Evolutionary conservation across 2,329 filamentous ascomycete species (phyloP), one percentile per base, ranked within the genome.

Genomic region (Fusarium mexicanum): DNA sequence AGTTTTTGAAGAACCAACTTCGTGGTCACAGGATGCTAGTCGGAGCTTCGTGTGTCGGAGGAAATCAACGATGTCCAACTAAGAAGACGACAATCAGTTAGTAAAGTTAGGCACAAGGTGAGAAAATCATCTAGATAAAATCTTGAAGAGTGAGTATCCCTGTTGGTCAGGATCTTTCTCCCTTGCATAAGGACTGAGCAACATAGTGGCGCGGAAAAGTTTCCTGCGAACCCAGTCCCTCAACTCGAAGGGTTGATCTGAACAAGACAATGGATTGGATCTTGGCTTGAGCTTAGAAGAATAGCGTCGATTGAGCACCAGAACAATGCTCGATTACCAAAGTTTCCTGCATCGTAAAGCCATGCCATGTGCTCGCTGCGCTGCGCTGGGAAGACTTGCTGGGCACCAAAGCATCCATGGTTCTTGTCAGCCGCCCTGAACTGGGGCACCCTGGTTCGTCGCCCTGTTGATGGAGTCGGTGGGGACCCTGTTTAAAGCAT

Each of bases 401-500:
- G 62, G 71, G 71, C 71, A 71, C 67, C 71, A 61, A 73, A 73
- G 46, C 67, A 67, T 59, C 53, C 71, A 67, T 61, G 43, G 59
- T 72, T 67, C 60, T 63, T 72, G 71, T 75, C 75, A 77, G 73
- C 72, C 73, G 69, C 65, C 71, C 64, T 61, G 65, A 57, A 66
- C 76, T 60, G 67, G 72, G 68, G 53, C 50, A 70, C 57, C 76
- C 76, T 73, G 64, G 74, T 74, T 73, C 65, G 69, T 62, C 69
- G 69, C 72, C 76, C 47, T 69, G 74, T 74, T 50, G 72, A 73
- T 73, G 70, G 73, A 47, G 67, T 67, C 58, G 51, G 69, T 63
- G 68, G 61, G 59, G 61, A 61, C 72, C 61, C 65, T 73, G 58
- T 54, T 57, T 69, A 54, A 61, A 68, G 70, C 61, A 41, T 72